Base-by-base conservation (phyloP, 768 basidiomycete species). In the Termitomyces heimii region DNA sequence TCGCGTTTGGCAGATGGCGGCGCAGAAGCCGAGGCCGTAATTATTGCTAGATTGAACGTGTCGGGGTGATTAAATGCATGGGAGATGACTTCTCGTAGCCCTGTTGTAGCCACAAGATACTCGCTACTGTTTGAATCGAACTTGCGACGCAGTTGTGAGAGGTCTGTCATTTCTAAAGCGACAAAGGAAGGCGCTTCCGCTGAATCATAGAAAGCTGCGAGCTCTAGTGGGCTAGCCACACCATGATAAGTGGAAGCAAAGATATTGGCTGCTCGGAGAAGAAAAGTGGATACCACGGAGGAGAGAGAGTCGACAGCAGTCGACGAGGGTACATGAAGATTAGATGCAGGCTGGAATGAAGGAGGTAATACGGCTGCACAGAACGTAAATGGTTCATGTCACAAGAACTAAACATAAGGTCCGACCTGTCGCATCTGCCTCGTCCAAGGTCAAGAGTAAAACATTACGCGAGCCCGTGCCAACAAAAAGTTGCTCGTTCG, bases 381-480 rank as follows among this genome's bases (percentile, higher is more conserved):
- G 53, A 46, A 55, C 10, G 40, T 67, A 34, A 63, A 55, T 28
- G 39, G 16, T 47, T 37, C 40, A 31, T n/a, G 40, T 24, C 5
- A 16, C 13, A 14, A 47, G 2, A 37, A 5, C 8, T 29, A 34
- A 18, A 20, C 4, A 20, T 4, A 47, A 14, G 14, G 10, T 69
- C 77, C 37, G 60, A 89, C 89, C 83, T 68, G 73, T 63, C 22
- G 76, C 80, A 61, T 84, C 81, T 5, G 66, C 67, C 59, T 84
- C 81, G 48, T 85, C 81, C 31, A 87, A 62, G 31, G 80, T 80
- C 20, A 89, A 58, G 1, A 91, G 61, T 34, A 89, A 59, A 1
- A 73, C 80, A 66, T 77, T 80, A 29, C 67, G 75, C 24, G 70
- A 50, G 0, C 83, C 86, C 56, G 79, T 68, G 46, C 82, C 88